phyloP scores from a whole-genome alignment of 345 rosid genomes.

The Acer saccharum region DNA sequence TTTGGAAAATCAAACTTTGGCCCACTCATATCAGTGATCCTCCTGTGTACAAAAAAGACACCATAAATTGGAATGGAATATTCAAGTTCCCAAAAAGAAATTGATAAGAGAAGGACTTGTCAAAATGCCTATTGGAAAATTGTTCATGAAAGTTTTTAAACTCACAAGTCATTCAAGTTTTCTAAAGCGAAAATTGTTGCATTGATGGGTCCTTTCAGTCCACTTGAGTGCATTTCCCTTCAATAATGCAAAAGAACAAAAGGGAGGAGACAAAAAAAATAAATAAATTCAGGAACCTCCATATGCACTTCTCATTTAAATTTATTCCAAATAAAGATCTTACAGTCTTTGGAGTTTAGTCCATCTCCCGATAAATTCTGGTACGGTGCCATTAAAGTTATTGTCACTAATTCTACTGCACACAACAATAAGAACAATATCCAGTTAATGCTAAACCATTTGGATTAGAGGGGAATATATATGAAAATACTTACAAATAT shows the following conservation, averaged over 20 bases:
- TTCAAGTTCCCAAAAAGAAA: not conserved
- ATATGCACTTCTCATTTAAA: not conserved
- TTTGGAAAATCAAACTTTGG: too few relatives aligned
- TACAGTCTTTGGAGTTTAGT: slow-evolving; percentile 54
- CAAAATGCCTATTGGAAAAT: not conserved
- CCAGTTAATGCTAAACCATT: not conserved
- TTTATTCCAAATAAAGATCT: slow-evolving; percentile 10
- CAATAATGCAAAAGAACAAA: slow-evolving; percentile 9
- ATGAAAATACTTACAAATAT: slow-evolving; percentile 46
- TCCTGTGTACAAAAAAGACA: not conserved
- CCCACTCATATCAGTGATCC: too few relatives aligned
- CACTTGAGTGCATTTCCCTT: slow-evolving; percentile 63
- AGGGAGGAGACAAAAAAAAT: not conserved
- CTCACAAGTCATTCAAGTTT: slow-evolving; percentile 46
- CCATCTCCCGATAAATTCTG: slow-evolving; percentile 52
- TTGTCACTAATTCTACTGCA: slow-evolving; percentile 71
- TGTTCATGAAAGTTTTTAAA: not conserved
- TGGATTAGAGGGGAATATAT: not conserved
- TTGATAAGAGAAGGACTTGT: not conserved
- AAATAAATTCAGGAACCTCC: not conserved
- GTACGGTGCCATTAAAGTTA: slow-evolving; percentile 56
- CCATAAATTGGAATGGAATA: not conserved
- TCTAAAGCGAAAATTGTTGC: slow-evolving; percentile 35
- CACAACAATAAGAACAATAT: not conserved
- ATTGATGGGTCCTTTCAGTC: slow-evolving; percentile 60